phyloP scores from a whole-genome alignment of 805 yeast species.

The Schwanniomyces sp. region DNA sequence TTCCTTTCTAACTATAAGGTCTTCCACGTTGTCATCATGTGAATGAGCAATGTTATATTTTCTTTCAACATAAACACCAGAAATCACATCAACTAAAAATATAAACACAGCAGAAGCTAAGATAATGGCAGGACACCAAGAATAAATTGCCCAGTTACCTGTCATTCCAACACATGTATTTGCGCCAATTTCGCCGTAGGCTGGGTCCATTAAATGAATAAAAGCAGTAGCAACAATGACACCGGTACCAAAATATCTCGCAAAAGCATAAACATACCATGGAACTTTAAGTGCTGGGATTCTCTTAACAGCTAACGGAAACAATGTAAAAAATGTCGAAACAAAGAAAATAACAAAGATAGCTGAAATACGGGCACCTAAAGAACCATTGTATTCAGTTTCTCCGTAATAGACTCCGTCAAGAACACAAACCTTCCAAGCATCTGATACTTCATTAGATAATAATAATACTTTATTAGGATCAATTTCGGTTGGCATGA shows the following conservation, averaged over 20 bases:
- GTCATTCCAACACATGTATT: conserved; percentile 39
- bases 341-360: conserved; percentile 59
- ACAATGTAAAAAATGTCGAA: conserved; percentile 54
- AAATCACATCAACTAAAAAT: conserved; percentile 49
- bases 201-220: conserved; percentile 34
- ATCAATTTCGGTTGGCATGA: conserved; percentile 10
- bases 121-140: conserved; percentile 59
- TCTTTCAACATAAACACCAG: conserved; percentile 42
- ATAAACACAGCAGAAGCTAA: conserved; percentile 44
- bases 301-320: conserved; percentile 62
- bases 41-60: conserved; percentile 23
- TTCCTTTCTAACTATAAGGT: conserved; percentile 7
- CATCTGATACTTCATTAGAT: conserved; percentile 24
- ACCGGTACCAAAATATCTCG: conserved; percentile 33
- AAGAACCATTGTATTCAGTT: conserved; percentile 41
- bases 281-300: conserved; percentile 62
- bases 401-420: conserved; percentile 39
- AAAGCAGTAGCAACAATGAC: conserved; percentile 38
- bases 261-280: conserved; percentile 50
- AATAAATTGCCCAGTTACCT: conserved; percentile 49
- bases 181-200: conserved; percentile 9
- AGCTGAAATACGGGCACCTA: conserved; percentile 6
- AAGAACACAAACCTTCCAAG: conserved; percentile 42
- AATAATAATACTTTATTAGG: conserved; percentile 28
- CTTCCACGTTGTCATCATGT: conserved; percentile 20